Evolutionary conservation across 805 yeast species (phyloP), one percentile per base, ranked within the genome.

Genomic region (Cyberlindnera meyerae): DNA sequence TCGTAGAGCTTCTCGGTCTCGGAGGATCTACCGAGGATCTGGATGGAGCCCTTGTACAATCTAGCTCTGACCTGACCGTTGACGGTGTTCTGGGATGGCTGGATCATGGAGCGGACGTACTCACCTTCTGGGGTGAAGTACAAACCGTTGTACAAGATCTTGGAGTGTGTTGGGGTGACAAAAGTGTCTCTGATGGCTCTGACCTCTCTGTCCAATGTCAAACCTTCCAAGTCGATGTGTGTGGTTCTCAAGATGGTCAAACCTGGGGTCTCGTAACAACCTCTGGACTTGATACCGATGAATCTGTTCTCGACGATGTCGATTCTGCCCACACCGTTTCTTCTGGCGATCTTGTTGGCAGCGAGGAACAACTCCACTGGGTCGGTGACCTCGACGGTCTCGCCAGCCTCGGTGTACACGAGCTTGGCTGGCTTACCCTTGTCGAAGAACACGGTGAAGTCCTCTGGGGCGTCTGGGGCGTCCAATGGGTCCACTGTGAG

Each of bases 221-320:
- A 79, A 56, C 98, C 98, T 72, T 93, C 98, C 55, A 93, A 71
- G 64, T 93, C 98, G 62, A 93, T 78, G 66, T 93, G 98, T 32
- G 97, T 85, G 39, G 77, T 65, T 77, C 98, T 87, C 67, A 93
- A 80, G 45, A 93, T 63, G 44, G 98, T 90, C 57, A 93, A 78
- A 65, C 97, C 98, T 51, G 98, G 98, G 47, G 97, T 95, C 71
- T 93, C 98, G 72, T 93, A 93, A 74, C 98, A 93, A 42, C 98
- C 98, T 75, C 98, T 87, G 47, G 97, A 89, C 68, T 93, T 93
- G 66, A 93, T 83, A 65, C 97, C 97, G 58, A 93, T 93, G 67
- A 93, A 93, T 74, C 98, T 88, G 76, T 93, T 87, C 72, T 93
- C 98, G 49, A 93, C 98, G 60, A 93, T 93, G 71, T 93, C 98